A percentile compares a stretch with the other conserved stretches of the same genome.
phyloP scores from a whole-genome alignment of 1,284 basidiomycete genomes.

The Ceratorhiza oryzae-sativae region DNA sequence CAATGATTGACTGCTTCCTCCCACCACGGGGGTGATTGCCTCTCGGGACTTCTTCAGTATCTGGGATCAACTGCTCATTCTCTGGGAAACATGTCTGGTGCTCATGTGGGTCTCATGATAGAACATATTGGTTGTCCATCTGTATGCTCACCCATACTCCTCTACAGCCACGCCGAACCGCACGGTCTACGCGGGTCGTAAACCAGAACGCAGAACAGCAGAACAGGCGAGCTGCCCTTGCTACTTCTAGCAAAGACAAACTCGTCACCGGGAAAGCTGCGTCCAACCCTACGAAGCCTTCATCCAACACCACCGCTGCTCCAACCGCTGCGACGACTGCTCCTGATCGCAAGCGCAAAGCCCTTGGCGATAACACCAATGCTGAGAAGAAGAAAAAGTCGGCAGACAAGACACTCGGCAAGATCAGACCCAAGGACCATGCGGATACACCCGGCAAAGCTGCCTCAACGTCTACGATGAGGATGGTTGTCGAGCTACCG shows the following conservation, averaged over 20 bases:
- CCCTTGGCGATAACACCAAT: constrained; percentile 29
- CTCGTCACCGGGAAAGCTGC: neutral
- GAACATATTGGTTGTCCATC: neutral
- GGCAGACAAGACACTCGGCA: neutral
- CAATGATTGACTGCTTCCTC: constrained; percentile 13
- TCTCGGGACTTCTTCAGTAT: neutral
- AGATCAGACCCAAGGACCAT: constrained; percentile 1
- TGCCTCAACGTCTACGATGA: constrained; percentile 10
- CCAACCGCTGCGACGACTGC: neutral
- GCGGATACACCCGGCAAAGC: constrained; percentile 13
- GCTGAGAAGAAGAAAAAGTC: constrained; percentile 37
- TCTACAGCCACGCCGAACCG: constrained; percentile 4
- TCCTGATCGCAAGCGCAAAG: constrained; percentile 19
- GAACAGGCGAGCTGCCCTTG: neutral
- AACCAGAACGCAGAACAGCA: constrained; percentile 17
- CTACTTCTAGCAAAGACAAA: neutral
- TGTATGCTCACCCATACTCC: neutral
- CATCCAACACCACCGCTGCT: neutral
- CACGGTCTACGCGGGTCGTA: constrained; percentile 16
- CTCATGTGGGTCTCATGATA: neutral
- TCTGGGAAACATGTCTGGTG: constrained; percentile 7
- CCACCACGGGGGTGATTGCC: constrained; percentile 16
- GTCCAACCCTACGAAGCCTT: neutral
- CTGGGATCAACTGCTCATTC: neutral
- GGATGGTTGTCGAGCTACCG: constrained; percentile 23